Percentiles rank a stretch among this genome's conserved stretches.
Conservation (phyloP, 2,329 filamentous ascomycete genomes). For the Chalaropsis thielavioides region DNA sequence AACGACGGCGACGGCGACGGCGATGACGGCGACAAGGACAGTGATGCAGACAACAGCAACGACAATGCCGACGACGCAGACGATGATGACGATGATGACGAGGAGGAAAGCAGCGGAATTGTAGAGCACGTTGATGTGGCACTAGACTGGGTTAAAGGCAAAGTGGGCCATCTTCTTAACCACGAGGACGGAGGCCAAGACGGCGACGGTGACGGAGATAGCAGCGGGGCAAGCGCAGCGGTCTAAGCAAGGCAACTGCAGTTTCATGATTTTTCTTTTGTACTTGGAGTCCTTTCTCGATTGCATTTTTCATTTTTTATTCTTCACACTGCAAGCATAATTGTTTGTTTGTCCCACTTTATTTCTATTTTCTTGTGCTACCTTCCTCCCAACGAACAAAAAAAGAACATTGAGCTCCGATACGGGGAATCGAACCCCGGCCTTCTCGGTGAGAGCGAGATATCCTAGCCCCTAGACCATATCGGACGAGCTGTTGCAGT, state of each 20-base stretch:
- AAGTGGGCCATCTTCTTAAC: conserved; percentile 29
- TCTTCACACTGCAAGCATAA: background rate
- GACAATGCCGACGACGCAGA: conserved; percentile 16
- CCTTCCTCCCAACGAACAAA: background rate
- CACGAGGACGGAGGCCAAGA: background rate
- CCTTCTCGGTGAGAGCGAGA: conserved; percentile 18
- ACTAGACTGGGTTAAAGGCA: conserved; percentile 39
- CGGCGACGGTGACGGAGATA: background rate
- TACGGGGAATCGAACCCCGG: conserved; percentile 21
- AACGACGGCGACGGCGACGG: conserved; percentile 15
- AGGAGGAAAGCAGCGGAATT: conserved; percentile 23
- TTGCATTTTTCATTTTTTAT: background rate
- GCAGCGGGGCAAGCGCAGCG: no score
- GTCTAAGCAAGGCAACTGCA: no score
- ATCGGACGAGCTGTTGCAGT: conserved; percentile 5
- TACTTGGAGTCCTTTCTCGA: background rate
- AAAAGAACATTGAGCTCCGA: conserved; percentile 14
- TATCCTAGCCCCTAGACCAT: conserved; percentile 13
- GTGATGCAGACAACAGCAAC: conserved; percentile 17
- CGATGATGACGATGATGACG: conserved; percentile 13
- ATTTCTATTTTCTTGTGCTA: background rate
- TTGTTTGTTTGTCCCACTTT: background rate
- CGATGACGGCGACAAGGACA: conserved; percentile 14
- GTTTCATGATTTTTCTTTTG: background rate
- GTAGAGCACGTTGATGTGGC: conserved; percentile 25